Base-by-base conservation (phyloP, 208 protist species). In the Strigomonas culicis region DNA sequence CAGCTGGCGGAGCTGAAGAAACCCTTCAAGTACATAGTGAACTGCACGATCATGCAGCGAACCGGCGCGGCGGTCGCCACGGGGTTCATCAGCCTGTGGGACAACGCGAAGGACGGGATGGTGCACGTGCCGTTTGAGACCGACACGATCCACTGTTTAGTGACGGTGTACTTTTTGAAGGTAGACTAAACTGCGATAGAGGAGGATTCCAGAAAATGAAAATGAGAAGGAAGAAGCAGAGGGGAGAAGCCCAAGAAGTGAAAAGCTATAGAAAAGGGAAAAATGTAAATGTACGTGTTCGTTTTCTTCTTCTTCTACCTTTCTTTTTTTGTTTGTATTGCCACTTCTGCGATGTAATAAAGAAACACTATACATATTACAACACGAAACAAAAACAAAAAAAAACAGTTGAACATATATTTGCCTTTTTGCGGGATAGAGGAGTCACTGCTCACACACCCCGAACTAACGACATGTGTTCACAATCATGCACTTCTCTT, bases 11-110 rank as follows among this genome's bases (percentile, higher is more conserved):
- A 96, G 44, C 60, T 94, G 62, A 93, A 95, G 61, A 97, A 96
- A 63, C 93, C 93, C 7, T 98, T 95, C 80, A 98, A 98, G 68
- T 98, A 90, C 53, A 67, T 97, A 24, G 90, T 97, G 22, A 92
- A 83, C 41, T 92, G 81, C 60, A 74, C 92, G 11, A 77, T 98
- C 10, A 97, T 94, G 85, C 93, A 98, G 77, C 85, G 85, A 11
- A 97, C 89, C 19, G 95, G 95, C 1, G 92, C 93, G 2, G 85
- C 91, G 4, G 64, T 98, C 27, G 86, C 95, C 24, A 89, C 80
- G 24, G 85, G 92, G 1, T 95, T 94, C 60, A 92, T 84, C 69
- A 90, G 82, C 68, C 77, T 92, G 27, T 98, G 95, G 94, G 95
- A 98, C 75, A 95, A 95, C 66, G 86, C 90, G 2, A 82, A 88